Evolutionary conservation across 495 filamentous ascomycete genomes (phyloP).

Genomic region (Hyaloscypha variabilis): DNA sequence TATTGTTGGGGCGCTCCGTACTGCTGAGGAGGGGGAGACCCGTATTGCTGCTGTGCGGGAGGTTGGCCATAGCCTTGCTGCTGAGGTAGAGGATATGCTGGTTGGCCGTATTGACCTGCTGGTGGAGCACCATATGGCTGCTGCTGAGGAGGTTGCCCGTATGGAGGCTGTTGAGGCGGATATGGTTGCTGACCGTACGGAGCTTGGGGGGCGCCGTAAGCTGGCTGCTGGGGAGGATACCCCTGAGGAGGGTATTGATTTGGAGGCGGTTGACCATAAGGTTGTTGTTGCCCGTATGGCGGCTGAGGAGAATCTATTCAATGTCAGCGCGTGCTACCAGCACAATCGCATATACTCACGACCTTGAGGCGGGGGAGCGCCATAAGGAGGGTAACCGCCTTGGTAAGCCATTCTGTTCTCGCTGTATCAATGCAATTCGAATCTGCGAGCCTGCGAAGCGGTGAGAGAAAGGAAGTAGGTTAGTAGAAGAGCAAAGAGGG

Average conservation of each 20-base stretch:
- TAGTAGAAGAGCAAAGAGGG: slow-evolving; percentile 16
- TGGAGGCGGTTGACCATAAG: slow-evolving; percentile 25
- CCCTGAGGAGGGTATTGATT: slow-evolving; percentile 7
- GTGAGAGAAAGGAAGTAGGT: slow-evolving; percentile 12
- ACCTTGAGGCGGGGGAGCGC: slow-evolving; percentile 25
- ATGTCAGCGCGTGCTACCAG: slow-evolving; percentile 2
- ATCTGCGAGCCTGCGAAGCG: neutral
- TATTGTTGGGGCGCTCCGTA: slow-evolving; percentile 49
- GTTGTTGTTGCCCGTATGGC: slow-evolving; percentile 23
- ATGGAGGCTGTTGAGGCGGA: slow-evolving; percentile 29
- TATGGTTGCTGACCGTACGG: slow-evolving; percentile 12
- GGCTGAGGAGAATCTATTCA: slow-evolving; percentile 27
- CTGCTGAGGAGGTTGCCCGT: slow-evolving; percentile 26
- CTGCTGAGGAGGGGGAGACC: slow-evolving; percentile 36
- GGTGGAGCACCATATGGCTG: slow-evolving; percentile 27
- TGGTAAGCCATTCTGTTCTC: slow-evolving; percentile 28
- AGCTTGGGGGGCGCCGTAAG: slow-evolving; percentile 23
- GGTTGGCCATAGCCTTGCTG: slow-evolving; percentile 33
- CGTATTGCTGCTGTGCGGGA: slow-evolving; percentile 33
- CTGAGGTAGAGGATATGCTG: slow-evolving; percentile 30
- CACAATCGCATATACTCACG: slow-evolving; percentile 16
- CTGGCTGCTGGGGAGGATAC: slow-evolving; percentile 17
- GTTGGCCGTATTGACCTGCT: slow-evolving; percentile 20
- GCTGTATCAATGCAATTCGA: neutral
- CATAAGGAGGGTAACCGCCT: slow-evolving; percentile 8